Percentiles rank a stretch among this genome's conserved stretches.
These are phyloP conservation scores for Ustilago loliicola DNA, from an alignment of 1,284 basidiomycete genomes.

Conservation along the genomic window DNA sequence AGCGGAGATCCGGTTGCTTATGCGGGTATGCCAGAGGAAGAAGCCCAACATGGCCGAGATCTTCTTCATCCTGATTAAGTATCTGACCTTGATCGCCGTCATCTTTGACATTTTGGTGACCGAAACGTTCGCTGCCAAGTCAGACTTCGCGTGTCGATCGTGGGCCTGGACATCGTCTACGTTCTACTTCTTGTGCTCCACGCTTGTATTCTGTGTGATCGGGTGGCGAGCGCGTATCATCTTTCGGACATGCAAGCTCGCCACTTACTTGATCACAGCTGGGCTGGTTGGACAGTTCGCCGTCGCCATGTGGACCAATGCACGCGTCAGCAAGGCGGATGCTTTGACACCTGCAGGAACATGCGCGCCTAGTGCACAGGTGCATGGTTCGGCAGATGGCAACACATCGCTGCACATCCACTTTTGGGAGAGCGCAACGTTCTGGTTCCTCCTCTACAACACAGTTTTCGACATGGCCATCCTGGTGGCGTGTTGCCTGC, in stretches of 20 bases:
- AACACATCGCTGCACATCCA: constrained; percentile 4
- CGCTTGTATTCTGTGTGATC: constrained; percentile 38
- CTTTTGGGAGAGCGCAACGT: constrained; percentile 41
- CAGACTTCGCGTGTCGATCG: constrained; percentile 21
- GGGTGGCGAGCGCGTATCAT: constrained; percentile 49
- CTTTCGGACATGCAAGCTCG: constrained; percentile 18
- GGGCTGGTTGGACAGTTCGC: constrained; percentile 35
- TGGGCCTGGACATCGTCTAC: constrained; percentile 47
- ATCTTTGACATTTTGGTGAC: constrained; percentile 32
- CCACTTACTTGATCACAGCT: constrained; percentile 14
- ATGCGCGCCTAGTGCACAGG: constrained; percentile 20
- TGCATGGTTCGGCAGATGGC: background rate
- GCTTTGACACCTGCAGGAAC: constrained; percentile 31
- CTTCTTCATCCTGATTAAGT: constrained; percentile 53
- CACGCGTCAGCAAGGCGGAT: constrained; percentile 34
- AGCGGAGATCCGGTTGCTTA: constrained; percentile 36
- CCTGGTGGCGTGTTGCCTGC: constrained; percentile 24
- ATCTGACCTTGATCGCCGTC: constrained; percentile 32
- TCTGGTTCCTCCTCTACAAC: constrained; percentile 54
- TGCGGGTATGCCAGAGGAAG: constrained; percentile 21
- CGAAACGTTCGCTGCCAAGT: constrained; percentile 31
- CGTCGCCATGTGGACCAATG: constrained; percentile 41
- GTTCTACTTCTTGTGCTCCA: constrained; percentile 43
- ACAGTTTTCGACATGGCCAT: constrained; percentile 34
- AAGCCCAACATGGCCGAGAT: constrained; percentile 55